phyloP scores from a whole-genome alignment of 2,329 filamentous ascomycete genomes.

The Cladobotryum mycophilum region DNA sequence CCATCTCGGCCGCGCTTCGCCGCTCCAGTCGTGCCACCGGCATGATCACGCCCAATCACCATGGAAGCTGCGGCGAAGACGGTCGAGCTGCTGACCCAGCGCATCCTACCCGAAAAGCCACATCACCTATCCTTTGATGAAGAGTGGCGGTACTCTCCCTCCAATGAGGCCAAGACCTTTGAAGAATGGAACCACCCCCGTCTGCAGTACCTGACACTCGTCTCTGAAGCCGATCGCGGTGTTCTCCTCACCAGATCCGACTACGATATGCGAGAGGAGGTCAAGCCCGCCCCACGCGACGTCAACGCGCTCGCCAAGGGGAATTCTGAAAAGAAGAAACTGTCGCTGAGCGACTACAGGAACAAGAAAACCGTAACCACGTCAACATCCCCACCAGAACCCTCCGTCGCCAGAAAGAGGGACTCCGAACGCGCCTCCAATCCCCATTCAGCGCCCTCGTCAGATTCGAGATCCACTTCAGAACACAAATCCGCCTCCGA shows the following conservation, averaged over 20 bases:
- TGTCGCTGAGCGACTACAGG: conserved; percentile 55
- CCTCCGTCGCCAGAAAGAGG: conserved; percentile 25
- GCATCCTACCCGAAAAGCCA: conserved; percentile 45
- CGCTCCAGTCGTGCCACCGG: conserved; percentile 24
- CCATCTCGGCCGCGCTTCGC: conserved; percentile 19
- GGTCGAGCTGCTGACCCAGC: conserved; percentile 47
- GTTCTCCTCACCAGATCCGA: conserved; percentile 50
- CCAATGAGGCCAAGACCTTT: conserved; percentile 33
- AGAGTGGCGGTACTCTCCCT: conserved; percentile 41
- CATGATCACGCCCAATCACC: conserved; percentile 36
- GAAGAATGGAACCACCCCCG: conserved; percentile 45
- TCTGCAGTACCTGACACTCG: conserved; percentile 52
- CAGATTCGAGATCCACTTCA: conserved; percentile 11
- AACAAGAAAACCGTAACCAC: conserved; percentile 40
- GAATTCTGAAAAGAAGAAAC: conserved; percentile 46
- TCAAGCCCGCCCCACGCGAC: conserved; percentile 32
- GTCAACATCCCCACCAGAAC: conserved; percentile 33
- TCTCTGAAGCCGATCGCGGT: conserved; percentile 53
- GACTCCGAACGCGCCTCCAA: conserved; percentile 24
- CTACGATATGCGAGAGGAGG: conserved; percentile 51
- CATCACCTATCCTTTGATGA: conserved; percentile 47
- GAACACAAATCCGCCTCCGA: conserved; percentile 17
- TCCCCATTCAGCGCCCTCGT: conserved; percentile 14
- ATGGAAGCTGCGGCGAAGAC: conserved; percentile 56
- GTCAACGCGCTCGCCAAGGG: conserved; percentile 35